These are phyloP conservation scores for Amauroascus niger DNA, from an alignment of 2,329 filamentous ascomycete species.

Conservation along the genomic window DNA sequence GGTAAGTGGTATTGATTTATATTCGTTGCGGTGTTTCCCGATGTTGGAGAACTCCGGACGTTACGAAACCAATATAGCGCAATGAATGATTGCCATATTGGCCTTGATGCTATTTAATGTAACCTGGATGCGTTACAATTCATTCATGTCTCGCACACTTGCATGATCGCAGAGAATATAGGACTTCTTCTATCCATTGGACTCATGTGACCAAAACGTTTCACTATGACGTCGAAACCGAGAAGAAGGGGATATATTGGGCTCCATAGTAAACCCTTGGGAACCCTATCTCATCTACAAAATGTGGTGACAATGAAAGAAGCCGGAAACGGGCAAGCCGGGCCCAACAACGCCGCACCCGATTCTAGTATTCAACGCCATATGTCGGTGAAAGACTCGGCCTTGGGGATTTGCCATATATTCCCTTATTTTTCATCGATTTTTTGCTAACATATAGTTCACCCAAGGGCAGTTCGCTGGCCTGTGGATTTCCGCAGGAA, in stretches of 20 bases:
- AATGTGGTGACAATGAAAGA: too few relatives aligned
- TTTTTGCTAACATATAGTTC: not conserved
- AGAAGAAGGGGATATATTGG: too few relatives aligned
- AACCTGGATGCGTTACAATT: not conserved
- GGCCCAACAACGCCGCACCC: not conserved
- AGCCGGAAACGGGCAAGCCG: not conserved
- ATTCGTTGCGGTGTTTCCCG: not conserved
- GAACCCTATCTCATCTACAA: too few relatives aligned
- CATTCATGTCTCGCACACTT: not conserved
- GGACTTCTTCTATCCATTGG: too few relatives aligned
- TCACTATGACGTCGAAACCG: too few relatives aligned
- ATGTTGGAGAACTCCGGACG: not conserved
- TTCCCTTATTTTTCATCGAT: too few relatives aligned
- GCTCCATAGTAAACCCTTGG: too few relatives aligned
- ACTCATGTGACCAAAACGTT: not conserved
- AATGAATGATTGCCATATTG: not conserved
- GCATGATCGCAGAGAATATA: not conserved
- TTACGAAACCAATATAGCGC: not conserved
- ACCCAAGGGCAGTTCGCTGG: not conserved
- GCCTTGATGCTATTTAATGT: not conserved
- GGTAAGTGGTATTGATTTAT: not conserved
- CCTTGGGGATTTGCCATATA: not conserved
- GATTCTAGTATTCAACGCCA: not conserved
- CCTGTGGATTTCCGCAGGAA: not conserved
- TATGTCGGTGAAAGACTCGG: not conserved